Base-by-base conservation (phyloP, 345 rosid species). In the Pistacia integerrima region DNA sequence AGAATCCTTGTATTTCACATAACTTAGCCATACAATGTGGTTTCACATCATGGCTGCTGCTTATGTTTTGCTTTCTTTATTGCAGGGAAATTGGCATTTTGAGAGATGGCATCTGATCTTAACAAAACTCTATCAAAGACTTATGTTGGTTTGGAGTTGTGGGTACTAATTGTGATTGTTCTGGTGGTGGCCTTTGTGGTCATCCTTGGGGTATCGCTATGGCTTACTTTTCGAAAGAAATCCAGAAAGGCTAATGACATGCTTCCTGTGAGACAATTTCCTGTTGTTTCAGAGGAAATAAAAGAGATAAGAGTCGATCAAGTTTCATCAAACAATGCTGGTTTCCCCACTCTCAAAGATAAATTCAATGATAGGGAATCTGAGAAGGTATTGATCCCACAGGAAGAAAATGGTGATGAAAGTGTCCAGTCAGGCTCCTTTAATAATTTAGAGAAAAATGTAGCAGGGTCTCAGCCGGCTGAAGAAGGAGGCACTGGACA, bases 281-380 rank as follows among this genome's bases (percentile, higher is more conserved):
- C 91, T 41, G 78, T 70, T 4, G 68, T 83, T 75, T 83, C 94
- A 0, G 94, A 93, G 75, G 98, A 95, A 80, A 92, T 95, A 79
- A 95, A 92, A 84, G 99, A 92, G 80, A 93, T 95, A 72, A 80
- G 88, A 58, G 84, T 92, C 61, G 98, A 90, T 88, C 94, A 90
- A 76, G 94, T 77, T 74, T 90, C 97, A 67, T 85, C 97, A 8
- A 84, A 84, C 75, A 84, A 82, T 73, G 92, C 78, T 60, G 74
- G 44, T 73, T 66, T 86, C 58, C 80, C 65, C 16, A 76, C 82
- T 18, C 84, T 88, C 64, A 80, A 83, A 77, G 93, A 93, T 54
- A 91, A 88, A 44, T 81, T 81, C 65, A 76, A 79, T 11, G 92
- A 95, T 11, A 82, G 76, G 76, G 96, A 88, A 74, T 81, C 92